Percentiles rank a stretch among this genome's conserved stretches.
Evolutionary conservation across 2,329 filamentous ascomycete genomes (phyloP).

Genomic region (Aureobasidium subglaciale): DNA sequence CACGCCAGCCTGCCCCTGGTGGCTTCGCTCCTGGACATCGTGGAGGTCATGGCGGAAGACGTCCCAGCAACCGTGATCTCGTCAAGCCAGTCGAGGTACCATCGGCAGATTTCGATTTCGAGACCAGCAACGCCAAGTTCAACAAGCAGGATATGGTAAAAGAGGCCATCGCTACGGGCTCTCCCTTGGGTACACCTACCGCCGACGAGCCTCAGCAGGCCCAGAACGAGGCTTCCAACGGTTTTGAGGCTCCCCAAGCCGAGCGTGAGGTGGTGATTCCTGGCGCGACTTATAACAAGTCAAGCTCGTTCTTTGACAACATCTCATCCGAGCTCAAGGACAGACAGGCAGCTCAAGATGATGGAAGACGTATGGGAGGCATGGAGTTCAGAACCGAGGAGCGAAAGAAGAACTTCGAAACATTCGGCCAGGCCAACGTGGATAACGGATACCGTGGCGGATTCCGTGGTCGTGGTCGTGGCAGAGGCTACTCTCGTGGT

Average conservation of each 20-base stretch:
- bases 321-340: constrained; percentile 93
- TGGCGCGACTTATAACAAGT: constrained; percentile 65
- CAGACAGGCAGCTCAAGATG: constrained; percentile 60
- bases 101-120: constrained; percentile 87
- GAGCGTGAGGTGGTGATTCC: constrained; percentile 42
- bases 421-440: constrained; percentile 92
- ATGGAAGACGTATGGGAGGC: constrained; percentile 55
- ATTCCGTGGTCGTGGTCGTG: constrained; percentile 72
- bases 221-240: constrained; percentile 31
- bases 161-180: constrained; percentile 74
- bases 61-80: constrained; percentile 28
- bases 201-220: constrained; percentile 34
- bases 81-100: constrained; percentile 70
- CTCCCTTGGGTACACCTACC: constrained; percentile 50
- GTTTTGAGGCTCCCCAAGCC: constrained; percentile 24
- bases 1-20: constrained; percentile 40
- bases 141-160: constrained; percentile 83
- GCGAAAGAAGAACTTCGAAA: constrained; percentile 93
- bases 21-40: constrained; percentile 33
- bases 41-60: constrained; percentile 35
- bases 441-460: constrained; percentile 67
- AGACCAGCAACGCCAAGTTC: constrained; percentile 77
- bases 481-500: constrained; percentile 50
- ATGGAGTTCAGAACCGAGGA: constrained; percentile 88
- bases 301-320: constrained; percentile 92